phyloP scores from a whole-genome alignment of 2,329 filamentous ascomycete genomes.

The Hymenoscyphus fraxineus region DNA sequence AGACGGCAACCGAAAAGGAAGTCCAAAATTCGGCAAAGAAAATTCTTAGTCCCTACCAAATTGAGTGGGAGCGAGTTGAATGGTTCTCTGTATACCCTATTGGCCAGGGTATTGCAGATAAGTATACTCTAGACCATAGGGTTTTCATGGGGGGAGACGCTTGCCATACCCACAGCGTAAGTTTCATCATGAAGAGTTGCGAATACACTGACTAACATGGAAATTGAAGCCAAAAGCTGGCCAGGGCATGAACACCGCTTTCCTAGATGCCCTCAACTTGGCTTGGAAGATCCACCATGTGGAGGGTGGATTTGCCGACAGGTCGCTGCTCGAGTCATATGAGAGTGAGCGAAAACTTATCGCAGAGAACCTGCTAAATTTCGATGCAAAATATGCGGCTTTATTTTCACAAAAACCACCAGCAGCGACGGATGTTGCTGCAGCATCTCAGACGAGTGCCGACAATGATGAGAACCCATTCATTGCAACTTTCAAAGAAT shows the following conservation, averaged over 20 bases:
- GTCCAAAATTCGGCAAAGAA: slow-evolving; percentile 63
- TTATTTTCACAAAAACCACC: slow-evolving; percentile 79
- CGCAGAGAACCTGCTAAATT: slow-evolving; percentile 78
- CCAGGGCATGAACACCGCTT: slow-evolving; percentile 77
- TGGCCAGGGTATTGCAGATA: slow-evolving; percentile 67
- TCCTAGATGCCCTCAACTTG: slow-evolving; percentile 79
- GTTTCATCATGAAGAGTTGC: slow-evolving; percentile 34
- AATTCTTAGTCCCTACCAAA: slow-evolving; percentile 63
- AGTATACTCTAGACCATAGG: slow-evolving; percentile 62
- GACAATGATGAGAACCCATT: slow-evolving; percentile 67
- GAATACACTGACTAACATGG: slow-evolving; percentile 48
- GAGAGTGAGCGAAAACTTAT: slow-evolving; percentile 81
- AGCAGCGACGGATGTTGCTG: slow-evolving; percentile 67
- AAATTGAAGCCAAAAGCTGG: slow-evolving; percentile 67
- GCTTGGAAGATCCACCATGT: slow-evolving; percentile 96
- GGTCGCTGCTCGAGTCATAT: slow-evolving; percentile 76
- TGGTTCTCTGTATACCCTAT: slow-evolving; percentile 78
- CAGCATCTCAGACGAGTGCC: slow-evolving; percentile 47
- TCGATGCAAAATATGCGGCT: slow-evolving; percentile 86
- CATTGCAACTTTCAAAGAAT: slow-evolving; percentile 84
- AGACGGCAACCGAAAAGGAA: slow-evolving; percentile 58
- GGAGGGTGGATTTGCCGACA: slow-evolving; percentile 73
- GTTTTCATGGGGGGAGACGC: slow-evolving; percentile 75
- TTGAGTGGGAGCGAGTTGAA: slow-evolving; percentile 64
- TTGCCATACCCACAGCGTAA: slow-evolving; percentile 73